A percentile compares a stretch with the other conserved stretches of the same genome.
phyloP scores from a whole-genome alignment of 805 yeast genomes.

The Hanseniaspora nectarophila region DNA sequence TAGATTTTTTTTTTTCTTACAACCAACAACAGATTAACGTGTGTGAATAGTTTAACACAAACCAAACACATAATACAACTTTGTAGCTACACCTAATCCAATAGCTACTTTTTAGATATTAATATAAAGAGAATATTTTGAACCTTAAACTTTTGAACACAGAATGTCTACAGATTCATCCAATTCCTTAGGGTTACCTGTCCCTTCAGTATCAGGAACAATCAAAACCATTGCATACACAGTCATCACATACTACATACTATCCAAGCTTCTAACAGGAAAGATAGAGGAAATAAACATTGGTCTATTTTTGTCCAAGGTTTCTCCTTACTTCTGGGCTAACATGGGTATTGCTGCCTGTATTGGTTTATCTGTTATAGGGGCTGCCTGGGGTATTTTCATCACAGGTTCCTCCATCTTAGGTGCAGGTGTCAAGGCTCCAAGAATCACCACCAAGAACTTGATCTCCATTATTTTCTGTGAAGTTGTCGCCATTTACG shows the following conservation, averaged over 20 bases:
- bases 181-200: conserved; percentile 13
- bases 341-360: conserved; percentile 77
- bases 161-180: conserved; percentile 3
- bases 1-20: background rate
- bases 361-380: conserved; percentile 87
- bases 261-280: conserved; percentile 59
- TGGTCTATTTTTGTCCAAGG: conserved; percentile 70
- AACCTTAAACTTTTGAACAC: background rate
- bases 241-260: conserved; percentile 22
- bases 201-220: conserved; percentile 18
- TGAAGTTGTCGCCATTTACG: conserved; percentile 98
- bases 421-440: conserved; percentile 97
- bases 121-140: no score
- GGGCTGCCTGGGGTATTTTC: conserved; percentile 99
- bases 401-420: conserved; percentile 86
- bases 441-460: conserved; percentile 93
- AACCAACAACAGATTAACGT: background rate
- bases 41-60: background rate
- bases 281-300: conserved; percentile 85
- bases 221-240: conserved; percentile 20
- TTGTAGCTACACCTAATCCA: no score
- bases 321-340: conserved; percentile 98
- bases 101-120: background rate
- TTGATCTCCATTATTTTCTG: conserved; percentile 94
- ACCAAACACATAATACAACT: no score